Conservation (phyloP, 2,329 filamentous ascomycete genomes). For the Hypoxylon sp. region DNA sequence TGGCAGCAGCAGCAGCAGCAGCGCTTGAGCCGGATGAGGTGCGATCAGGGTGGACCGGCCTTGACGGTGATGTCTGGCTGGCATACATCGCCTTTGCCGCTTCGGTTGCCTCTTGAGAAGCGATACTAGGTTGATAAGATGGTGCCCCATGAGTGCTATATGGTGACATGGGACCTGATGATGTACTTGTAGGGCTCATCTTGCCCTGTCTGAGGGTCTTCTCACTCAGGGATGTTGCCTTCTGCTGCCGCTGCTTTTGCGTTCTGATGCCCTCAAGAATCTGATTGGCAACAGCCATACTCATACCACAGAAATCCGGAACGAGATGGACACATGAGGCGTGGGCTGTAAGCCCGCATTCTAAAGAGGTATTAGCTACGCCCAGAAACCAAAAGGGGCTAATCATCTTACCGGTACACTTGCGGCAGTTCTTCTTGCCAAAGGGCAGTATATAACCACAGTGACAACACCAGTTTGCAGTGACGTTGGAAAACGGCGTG, state of each 20-base stretch:
- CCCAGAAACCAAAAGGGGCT: neutral
- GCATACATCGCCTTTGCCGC: constrained; percentile 74
- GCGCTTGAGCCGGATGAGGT: constrained; percentile 65
- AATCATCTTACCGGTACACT: constrained; percentile 78
- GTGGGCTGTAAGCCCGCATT: constrained; percentile 93
- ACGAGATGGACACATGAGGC: constrained; percentile 93
- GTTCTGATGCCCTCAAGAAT: constrained; percentile 89
- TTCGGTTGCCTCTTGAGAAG: constrained; percentile 68
- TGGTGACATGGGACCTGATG: constrained; percentile 50
- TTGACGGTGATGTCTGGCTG: constrained; percentile 65
- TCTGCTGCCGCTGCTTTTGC: constrained; percentile 77
- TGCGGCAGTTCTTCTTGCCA: constrained; percentile 93
- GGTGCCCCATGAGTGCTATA: constrained; percentile 44
- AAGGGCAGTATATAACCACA: constrained; percentile 96
- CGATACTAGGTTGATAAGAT: constrained; percentile 52
- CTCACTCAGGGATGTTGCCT: constrained; percentile 70
- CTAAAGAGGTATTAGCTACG: constrained; percentile 59
- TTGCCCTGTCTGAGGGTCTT: constrained; percentile 72
- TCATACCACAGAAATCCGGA: constrained; percentile 99
- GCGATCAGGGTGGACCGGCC: constrained; percentile 64
- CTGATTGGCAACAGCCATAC: constrained; percentile 95
- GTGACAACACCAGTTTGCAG: constrained; percentile 99
- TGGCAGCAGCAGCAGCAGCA: constrained; percentile 69
- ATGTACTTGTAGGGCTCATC: constrained; percentile 56
- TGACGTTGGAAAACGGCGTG: constrained; percentile 95